phyloP scores from a whole-genome alignment of 257 asterid species.

The Anisodus acutangulus region DNA sequence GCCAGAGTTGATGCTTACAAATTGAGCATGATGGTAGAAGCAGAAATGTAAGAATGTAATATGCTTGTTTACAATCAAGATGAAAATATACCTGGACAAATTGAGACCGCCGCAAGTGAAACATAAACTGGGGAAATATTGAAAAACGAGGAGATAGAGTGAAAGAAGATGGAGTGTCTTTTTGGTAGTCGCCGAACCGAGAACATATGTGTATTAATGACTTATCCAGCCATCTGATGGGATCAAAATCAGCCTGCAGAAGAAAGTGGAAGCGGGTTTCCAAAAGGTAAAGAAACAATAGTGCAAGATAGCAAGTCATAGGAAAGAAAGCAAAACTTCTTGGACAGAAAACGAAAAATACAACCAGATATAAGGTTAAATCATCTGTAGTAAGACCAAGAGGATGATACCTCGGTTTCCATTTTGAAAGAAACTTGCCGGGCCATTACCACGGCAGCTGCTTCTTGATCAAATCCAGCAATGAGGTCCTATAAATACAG shows the following conservation, averaged over 20 bases:
- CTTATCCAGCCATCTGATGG: slow-evolving; percentile 96
- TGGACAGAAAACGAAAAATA: slow-evolving; percentile 9
- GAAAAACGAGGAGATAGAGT: slow-evolving; percentile 85
- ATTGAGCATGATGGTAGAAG: slow-evolving; percentile 27
- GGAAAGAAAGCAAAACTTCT: slow-evolving; percentile 18
- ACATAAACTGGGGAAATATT: slow-evolving; percentile 95
- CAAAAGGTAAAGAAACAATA: slow-evolving; percentile 18
- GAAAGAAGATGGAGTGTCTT: slow-evolving; percentile 90
- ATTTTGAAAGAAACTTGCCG: slow-evolving; percentile 93
- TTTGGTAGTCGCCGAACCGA: slow-evolving; percentile 93
- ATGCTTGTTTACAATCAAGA: slow-evolving; percentile 22
- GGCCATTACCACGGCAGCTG: slow-evolving; percentile 96
- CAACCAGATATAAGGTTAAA: slow-evolving; percentile 4
- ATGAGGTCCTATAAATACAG: slow-evolving; percentile 71
- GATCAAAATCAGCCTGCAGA: slow-evolving; percentile 97
- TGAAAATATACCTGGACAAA: slow-evolving; percentile 77
- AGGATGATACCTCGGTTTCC: slow-evolving; percentile 84
- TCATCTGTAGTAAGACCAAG: slow-evolving; percentile 31
- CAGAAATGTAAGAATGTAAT: background rate
- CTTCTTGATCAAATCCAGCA: slow-evolving; percentile 99
- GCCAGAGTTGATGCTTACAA: slow-evolving; percentile 35
- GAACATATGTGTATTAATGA: slow-evolving; percentile 93
- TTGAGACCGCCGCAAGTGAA: slow-evolving; percentile 92
- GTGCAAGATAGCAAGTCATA: slow-evolving; percentile 18
- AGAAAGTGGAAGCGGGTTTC: slow-evolving; percentile 17